A percentile compares a stretch with the other conserved stretches of the same genome.
Evolutionary conservation across 768 basidiomycete genomes (phyloP).

Genomic region (Naganishia kalamii): DNA sequence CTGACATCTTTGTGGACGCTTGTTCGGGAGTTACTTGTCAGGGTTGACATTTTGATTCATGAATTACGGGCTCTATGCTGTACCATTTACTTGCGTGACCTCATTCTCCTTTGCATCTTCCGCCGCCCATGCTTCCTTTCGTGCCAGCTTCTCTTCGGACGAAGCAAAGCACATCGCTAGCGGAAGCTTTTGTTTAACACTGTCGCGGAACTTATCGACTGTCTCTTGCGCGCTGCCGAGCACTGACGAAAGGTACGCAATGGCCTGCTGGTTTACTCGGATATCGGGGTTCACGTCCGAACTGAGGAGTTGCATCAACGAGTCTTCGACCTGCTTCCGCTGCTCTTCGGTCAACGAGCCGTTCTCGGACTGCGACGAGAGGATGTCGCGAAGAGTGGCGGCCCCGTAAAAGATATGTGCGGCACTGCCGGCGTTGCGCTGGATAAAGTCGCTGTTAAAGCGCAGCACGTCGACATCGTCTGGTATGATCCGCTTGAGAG

Average conservation of each 20-base stretch:
- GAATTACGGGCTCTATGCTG: neutral
- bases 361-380: neutral
- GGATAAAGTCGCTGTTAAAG: constrained; percentile 22
- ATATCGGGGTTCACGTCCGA: constrained; percentile 19
- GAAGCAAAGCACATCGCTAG: constrained; percentile 18
- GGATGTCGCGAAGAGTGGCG: constrained; percentile 7
- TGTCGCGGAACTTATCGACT: constrained; percentile 1
- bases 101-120: constrained; percentile 19
- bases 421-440: constrained; percentile 8
- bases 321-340: constrained; percentile 19
- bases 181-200: constrained; percentile 8
- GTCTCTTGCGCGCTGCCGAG: neutral
- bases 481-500: constrained; percentile 4
- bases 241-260: neutral
- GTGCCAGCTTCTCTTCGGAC: constrained; percentile 1
- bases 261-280: constrained; percentile 4
- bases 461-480: constrained; percentile 13
- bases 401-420: constrained; percentile 7
- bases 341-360: constrained; percentile 5
- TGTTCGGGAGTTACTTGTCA: neutral
- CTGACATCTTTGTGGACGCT: too few relatives aligned
- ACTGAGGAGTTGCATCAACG: constrained; percentile 14
- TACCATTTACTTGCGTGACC: constrained; percentile 6
- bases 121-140: constrained; percentile 18
- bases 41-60: neutral